Base-by-base conservation (phyloP, 176 grass and related monocot species). In the Oryza australiensis region DNA sequence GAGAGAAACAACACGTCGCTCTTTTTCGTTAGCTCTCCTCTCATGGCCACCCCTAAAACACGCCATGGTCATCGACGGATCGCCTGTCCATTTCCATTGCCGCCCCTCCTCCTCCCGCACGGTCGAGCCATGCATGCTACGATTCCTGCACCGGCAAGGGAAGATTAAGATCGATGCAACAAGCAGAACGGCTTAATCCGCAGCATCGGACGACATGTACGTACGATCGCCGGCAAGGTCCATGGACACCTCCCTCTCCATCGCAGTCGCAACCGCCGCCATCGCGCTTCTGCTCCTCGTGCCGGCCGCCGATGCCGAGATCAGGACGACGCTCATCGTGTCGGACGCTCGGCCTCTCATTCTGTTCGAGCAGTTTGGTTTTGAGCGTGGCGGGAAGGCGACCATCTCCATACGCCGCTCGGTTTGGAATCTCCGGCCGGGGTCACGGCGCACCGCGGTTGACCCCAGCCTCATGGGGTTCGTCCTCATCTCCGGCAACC, bases 291-390 rank as follows among this genome's bases (percentile, higher is more conserved):
- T 80, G 74, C 10, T 83, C 37, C 33, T 92, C 64, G 42, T 10
- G 41, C 23, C 3, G 68, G 42, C 46, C 30, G 6, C 70, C 43
- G 45, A 34, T 24, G 86, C 88, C 20, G 88, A 90, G 82, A 90
- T 94, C 85, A 88, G 45, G 86, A 73, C 30, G 3, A 88, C 79
- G 37, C 11, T 32, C 20, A 88, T 94, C 82, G 65, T 42, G 9
- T 75, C 82, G 14, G 91, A 94, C 70, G 14, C 79, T 12, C 80
- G 91, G 2, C 74, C 70, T 0, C 72, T 90, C 74, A 86, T 94
- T 74, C 86, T 94, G 20, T 94, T 90, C 85, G 91, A 88, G 91
- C 82, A 94, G 75, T 94, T 94, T 26, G 91, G 91, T 59, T 94
- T 80, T 66, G 26, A 64, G 55, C 40, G 68, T 43, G 88, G 91